Conservation (phyloP, 345 rosid genomes). For the Populus tremula region DNA sequence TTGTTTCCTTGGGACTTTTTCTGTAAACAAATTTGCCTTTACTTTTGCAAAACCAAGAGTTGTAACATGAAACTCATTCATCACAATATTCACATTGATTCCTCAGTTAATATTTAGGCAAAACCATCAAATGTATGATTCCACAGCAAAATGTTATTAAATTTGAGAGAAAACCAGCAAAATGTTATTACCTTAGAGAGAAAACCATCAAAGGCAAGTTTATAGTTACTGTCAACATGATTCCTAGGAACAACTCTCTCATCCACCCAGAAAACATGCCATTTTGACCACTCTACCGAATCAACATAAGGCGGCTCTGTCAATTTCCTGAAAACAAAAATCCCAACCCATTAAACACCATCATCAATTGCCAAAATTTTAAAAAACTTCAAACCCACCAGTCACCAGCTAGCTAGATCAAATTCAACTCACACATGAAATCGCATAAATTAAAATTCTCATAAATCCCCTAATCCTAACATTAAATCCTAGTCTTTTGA, state of each 20-base stretch:
- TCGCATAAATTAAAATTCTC: too few species aligned
- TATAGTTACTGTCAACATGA: constrained; percentile 79
- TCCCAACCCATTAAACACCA: background rate
- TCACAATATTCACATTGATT: too few species aligned
- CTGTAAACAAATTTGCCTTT: too few species aligned
- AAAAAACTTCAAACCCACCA: background rate
- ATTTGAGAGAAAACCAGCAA: constrained; percentile 50
- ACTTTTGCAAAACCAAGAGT: too few species aligned
- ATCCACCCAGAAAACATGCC: constrained; percentile 87
- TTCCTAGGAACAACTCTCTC: constrained; percentile 86
- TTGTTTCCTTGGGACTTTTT: too few species aligned
- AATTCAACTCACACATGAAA: background rate
- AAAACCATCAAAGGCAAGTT: constrained; percentile 66
- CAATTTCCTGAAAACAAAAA: constrained; percentile 47
- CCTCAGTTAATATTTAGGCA: too few species aligned
- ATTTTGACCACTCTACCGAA: constrained; percentile 72
- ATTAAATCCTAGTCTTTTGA: too few species aligned
- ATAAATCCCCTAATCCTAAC: too few species aligned
- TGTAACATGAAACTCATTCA: too few species aligned
- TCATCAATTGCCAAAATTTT: background rate
- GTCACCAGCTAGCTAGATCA: too few species aligned
- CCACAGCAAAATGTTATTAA: constrained; percentile 21
- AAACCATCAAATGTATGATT: too few species aligned
- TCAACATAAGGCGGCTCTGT: constrained; percentile 48
- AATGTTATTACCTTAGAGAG: constrained; percentile 52